Conservation (phyloP, 192 early-diverging fungal genomes). For the Entomortierella lignicola region DNA sequence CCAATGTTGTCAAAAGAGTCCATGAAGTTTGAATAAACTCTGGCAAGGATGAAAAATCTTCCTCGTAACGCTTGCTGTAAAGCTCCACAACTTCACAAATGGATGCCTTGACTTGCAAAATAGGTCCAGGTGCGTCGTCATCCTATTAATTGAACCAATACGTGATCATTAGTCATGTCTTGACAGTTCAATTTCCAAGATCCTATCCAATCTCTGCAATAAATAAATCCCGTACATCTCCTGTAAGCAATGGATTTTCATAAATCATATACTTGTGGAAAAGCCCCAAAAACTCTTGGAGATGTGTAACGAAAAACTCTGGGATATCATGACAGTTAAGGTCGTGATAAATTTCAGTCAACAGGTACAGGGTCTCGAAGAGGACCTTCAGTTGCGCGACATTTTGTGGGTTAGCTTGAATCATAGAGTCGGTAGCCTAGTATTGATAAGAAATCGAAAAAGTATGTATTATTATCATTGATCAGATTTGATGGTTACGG, state of each 20-base stretch:
- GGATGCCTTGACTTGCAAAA: constrained; percentile 92
- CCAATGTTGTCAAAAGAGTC: constrained; percentile 82
- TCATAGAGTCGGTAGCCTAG: constrained; percentile 82
- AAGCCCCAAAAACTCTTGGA: constrained; percentile 81
- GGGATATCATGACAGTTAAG: constrained; percentile 97
- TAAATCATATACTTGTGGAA: constrained; percentile 92
- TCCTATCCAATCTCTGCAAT: no score
- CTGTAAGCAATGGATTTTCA: constrained; percentile 75
- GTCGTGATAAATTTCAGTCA: constrained; percentile 93
- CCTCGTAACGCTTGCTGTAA: constrained; percentile 91
- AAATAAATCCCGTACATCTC: constrained; percentile 63
- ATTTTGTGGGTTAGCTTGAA: constrained; percentile 75
- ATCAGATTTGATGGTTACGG: not conserved
- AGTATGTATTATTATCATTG: not conserved
- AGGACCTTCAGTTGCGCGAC: constrained; percentile 73
- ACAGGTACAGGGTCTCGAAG: constrained; percentile 77
- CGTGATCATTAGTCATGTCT: no score
- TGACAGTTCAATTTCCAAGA: no score
- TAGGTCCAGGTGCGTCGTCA: constrained; percentile 83
- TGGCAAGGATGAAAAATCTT: constrained; percentile 84
- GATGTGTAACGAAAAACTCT: constrained; percentile 96
- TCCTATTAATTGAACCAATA: constrained; percentile 69
- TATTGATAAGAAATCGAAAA: not conserved
- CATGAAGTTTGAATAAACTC: constrained; percentile 92
- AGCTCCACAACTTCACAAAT: constrained; percentile 94